Base-by-base conservation (phyloP, 106 monocot genomes). In the Platanthera zijinensis region DNA sequence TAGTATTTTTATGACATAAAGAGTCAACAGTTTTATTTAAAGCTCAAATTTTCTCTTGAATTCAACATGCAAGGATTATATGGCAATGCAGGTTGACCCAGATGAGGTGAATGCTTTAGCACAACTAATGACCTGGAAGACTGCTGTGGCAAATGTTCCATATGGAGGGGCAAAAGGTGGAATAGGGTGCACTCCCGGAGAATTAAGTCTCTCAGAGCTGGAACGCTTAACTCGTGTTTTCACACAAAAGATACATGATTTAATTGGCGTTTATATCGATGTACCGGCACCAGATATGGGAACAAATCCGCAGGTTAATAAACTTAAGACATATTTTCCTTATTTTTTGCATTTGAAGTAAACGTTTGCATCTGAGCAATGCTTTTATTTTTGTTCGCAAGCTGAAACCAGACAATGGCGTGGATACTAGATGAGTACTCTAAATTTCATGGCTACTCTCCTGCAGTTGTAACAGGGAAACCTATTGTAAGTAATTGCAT, bases 121-220 rank as follows among this genome's bases (percentile, higher is more conserved):
- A 66, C 95, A 95, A 69, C 71, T 95, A 47, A 95, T 95, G 95
- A 95, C 95, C 0, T 95, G 95, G 95, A 95, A 95, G 82, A 90
- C 95, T 79, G 95, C 92, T 25, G 92, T 95, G 14, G 95, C 92
- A 71, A 95, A 95, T 80, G 86, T 95, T 78, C 95, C 92, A 32
- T 95, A 95, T 78, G 95, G 92, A 75, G 95, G 95, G 74, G 95
- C 95, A 47, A 95, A 95, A 85, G 95, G 95, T 57, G 92, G 95
- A 74, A 95, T 95, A 72, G 95, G 95, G 28, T 95, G 95, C 69
- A 76, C 74, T 39, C 95, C 95, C 6, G 92, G 90, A 77, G 92
- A 92, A 57, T 62, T 95, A 50, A 95, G 95, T 69, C 59, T 76
- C n/a, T 84, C 92, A 52, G 95, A 95, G 75, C 92, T 95, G 10